Percentiles rank a stretch among this genome's conserved stretches.
Conservation (phyloP, 148 eudicot species). For the Fagopyrum tataricum region DNA sequence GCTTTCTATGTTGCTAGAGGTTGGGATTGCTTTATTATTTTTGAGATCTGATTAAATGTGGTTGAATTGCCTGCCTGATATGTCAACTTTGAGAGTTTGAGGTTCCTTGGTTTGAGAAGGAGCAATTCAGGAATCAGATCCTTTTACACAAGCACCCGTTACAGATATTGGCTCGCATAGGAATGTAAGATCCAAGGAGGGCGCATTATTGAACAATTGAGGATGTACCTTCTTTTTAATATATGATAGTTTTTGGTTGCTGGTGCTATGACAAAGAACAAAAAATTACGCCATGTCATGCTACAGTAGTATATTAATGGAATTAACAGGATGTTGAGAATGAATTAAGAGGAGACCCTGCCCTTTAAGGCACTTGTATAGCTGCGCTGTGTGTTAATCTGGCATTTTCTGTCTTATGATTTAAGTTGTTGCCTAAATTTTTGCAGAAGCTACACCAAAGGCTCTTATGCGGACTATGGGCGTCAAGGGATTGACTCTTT, state of each 20-base stretch:
- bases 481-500: conserved; percentile 77
- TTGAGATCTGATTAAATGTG: too few relatives aligned
- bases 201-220: neutral
- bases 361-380: neutral
- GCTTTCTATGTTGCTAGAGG: too few relatives aligned
- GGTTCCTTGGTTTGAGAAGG: neutral
- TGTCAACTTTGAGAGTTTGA: neutral
- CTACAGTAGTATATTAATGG: neutral
- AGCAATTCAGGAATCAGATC: neutral
- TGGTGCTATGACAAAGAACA: neutral
- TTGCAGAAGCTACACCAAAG: conserved; percentile 74
- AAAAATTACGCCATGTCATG: neutral
- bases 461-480: conserved; percentile 84
- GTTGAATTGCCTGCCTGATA: neutral
- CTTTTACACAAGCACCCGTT: neutral
- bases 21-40: too few relatives aligned
- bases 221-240: neutral
- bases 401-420: conserved; percentile 10
- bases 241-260: neutral
- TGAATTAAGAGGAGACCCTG: neutral
- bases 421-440: conserved; percentile 12
- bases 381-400: neutral
- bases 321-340: neutral
- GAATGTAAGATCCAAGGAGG: neutral
- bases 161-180: neutral